These are phyloP conservation scores for Lichtheimia hyalospora DNA, from an alignment of 371 early-diverging fungal genomes.

Conservation along the genomic window DNA sequence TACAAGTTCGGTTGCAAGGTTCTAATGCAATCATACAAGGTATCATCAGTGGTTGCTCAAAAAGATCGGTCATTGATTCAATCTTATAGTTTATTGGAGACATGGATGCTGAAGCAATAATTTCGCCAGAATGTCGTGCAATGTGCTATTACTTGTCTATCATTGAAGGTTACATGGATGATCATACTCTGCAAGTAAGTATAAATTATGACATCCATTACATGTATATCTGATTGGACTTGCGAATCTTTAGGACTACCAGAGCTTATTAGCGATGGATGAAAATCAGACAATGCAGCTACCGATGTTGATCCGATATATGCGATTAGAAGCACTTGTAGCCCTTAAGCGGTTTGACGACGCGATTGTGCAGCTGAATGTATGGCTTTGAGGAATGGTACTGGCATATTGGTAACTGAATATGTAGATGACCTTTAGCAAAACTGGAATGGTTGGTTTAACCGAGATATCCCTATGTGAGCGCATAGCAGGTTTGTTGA, in stretches of 20 bases:
- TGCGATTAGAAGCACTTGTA: conserved; percentile 7
- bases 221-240: neutral
- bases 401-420: too few species aligned
- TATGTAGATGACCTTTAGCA: neutral
- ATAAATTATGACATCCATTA: neutral
- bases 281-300: neutral
- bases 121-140: neutral
- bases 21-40: conserved; percentile 8
- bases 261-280: neutral
- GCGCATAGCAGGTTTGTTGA: neutral
- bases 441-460: neutral
- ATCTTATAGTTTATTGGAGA: too few species aligned
- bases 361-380: neutral
- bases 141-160: neutral
- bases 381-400: neutral
- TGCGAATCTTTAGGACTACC: neutral
- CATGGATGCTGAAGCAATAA: neutral
- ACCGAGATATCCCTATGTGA: neutral
- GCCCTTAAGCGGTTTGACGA: neutral
- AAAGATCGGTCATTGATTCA: too few species aligned
- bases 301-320: neutral
- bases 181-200: neutral
- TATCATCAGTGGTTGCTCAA: too few species aligned
- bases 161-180: neutral
- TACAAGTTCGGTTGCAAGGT: neutral